A percentile compares a stretch with the other conserved stretches of the same genome.
Evolutionary conservation across 495 filamentous ascomycete genomes (phyloP).

Genomic region (Daldinia vernicosa): DNA sequence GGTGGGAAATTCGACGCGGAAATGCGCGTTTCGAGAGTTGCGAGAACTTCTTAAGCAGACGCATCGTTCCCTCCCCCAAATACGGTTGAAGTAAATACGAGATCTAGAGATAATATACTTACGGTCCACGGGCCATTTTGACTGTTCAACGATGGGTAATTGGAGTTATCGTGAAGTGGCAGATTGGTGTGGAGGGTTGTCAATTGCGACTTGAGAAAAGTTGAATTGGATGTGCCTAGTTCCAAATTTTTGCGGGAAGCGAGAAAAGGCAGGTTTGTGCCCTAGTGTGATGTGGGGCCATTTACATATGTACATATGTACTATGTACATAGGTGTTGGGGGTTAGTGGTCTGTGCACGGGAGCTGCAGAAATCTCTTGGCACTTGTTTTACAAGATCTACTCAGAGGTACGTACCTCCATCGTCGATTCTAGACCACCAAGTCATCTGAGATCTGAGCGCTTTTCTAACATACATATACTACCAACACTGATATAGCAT

Average conservation of each 20-base stretch:
- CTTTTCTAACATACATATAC: too few relatives aligned
- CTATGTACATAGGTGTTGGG: background rate
- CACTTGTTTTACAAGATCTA: background rate
- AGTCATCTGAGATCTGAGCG: too few relatives aligned
- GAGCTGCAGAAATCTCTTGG: background rate
- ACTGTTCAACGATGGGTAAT: slow-evolving; percentile 40
- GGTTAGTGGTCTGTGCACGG: slow-evolving; percentile 27
- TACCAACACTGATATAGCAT: too few relatives aligned
- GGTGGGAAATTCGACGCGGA: background rate
- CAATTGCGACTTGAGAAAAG: slow-evolving; percentile 35
- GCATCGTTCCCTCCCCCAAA: background rate
- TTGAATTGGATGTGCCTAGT: slow-evolving; percentile 20
- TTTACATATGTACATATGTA: too few relatives aligned
- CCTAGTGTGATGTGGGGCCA: slow-evolving; percentile 29
- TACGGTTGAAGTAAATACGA: background rate
- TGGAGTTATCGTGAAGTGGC: slow-evolving; percentile 33
- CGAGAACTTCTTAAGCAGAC: background rate
- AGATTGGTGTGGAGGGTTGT: slow-evolving; percentile 37
- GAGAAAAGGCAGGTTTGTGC: slow-evolving; percentile 45
- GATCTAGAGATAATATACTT: slow-evolving; percentile 44
- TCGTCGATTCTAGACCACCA: background rate
- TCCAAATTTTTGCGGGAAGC: slow-evolving; percentile 40
- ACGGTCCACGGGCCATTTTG: slow-evolving; percentile 62
- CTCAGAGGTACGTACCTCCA: background rate
- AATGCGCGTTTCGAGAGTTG: slow-evolving; percentile 10